Evolutionary conservation across 495 filamentous ascomycete genomes (phyloP), one percentile per base, ranked within the genome.

Genomic region (Amniculicola lignicola): DNA sequence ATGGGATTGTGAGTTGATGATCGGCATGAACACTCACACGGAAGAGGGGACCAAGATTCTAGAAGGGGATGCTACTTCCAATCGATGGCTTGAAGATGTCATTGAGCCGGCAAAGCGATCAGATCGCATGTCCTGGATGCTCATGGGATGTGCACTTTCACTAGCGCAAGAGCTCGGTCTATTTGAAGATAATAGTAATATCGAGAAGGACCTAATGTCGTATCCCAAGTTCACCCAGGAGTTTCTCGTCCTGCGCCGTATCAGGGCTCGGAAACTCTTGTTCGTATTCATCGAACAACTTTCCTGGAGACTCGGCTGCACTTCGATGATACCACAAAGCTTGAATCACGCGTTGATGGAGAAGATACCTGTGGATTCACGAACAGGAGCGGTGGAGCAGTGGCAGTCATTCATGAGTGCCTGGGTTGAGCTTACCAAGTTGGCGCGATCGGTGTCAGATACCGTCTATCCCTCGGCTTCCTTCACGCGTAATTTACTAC

Each of bases 111-210:
- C 77, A 9, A 69, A 73, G 42, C 61, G 77, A 54, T 79, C 77
- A 1, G 77, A 80, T 56, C 74, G 76, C n/a, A 79, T 80, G 77
- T 79, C 77, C 0, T 80, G 77, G 77, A 79, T 79, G 75, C 45
- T 64, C 5, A 69, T 80, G 14, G 77, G 77, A 0, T 77, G 71
- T 56, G 77, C 73, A 0, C 57, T 79, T 10, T 77, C 76, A n/a
- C 70, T 80, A 15, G 71, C 75, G 0, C 75, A 80, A 45, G 77
- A 79, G 47, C 60, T 80, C 16, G 75, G 75, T 1, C 69, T 80
- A 6, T 80, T 77, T 43, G 76, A 80, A 42, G 68, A 71, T 70
- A 75, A 36, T 65, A 70, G 45, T 67, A 75, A 58, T 29, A 54
- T 51, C 18, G 61, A 64, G 2, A 64, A 59, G 25, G 51, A 55